A percentile compares a stretch with the other conserved stretches of the same genome.
Evolutionary conservation across 495 filamentous ascomycete genomes (phyloP).

Genomic region (Aspergillus diversus): DNA sequence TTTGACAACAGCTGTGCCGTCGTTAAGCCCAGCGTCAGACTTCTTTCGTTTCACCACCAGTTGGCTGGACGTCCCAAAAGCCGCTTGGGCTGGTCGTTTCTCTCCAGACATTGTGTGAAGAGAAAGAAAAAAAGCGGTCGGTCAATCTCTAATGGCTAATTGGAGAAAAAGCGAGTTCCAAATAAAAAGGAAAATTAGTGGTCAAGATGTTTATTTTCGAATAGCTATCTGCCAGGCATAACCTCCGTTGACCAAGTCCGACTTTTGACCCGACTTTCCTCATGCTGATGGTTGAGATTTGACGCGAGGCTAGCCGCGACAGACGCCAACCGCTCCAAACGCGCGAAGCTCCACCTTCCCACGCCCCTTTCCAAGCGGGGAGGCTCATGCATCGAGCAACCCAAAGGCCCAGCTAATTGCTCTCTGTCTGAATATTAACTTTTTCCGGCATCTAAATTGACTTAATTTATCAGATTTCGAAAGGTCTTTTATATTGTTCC

Average conservation of each 20-base stretch:
- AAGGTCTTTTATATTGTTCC: neutral
- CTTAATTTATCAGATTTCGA: neutral
- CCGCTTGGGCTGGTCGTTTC: slow-evolving; percentile 83
- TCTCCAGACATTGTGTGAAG: slow-evolving; percentile 73
- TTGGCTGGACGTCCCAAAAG: slow-evolving; percentile 73
- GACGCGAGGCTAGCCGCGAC: slow-evolving; percentile 24
- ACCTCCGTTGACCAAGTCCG: slow-evolving; percentile 5
- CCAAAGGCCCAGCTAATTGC: neutral
- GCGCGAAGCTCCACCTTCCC: slow-evolving; percentile 24
- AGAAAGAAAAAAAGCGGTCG: neutral
- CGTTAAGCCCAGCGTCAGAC: slow-evolving; percentile 66
- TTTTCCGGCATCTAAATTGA: neutral
- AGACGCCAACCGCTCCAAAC: slow-evolving; percentile 23
- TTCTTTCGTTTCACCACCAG: slow-evolving; percentile 89
- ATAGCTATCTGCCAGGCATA: neutral
- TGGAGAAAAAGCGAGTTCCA: neutral
- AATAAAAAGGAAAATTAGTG: neutral
- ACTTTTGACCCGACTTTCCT: slow-evolving; percentile 1
- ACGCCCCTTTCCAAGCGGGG: slow-evolving; percentile 27
- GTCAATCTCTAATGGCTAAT: neutral
- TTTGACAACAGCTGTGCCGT: slow-evolving; percentile 64
- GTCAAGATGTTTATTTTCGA: neutral
- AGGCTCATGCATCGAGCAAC: slow-evolving; percentile 16
- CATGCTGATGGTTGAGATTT: slow-evolving; percentile 5
- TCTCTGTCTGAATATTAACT: neutral